A percentile compares a stretch with the other conserved stretches of the same genome.
Evolutionary conservation across 2,329 filamentous ascomycete species (phyloP).

Genomic region (Xylaria sp.): DNA sequence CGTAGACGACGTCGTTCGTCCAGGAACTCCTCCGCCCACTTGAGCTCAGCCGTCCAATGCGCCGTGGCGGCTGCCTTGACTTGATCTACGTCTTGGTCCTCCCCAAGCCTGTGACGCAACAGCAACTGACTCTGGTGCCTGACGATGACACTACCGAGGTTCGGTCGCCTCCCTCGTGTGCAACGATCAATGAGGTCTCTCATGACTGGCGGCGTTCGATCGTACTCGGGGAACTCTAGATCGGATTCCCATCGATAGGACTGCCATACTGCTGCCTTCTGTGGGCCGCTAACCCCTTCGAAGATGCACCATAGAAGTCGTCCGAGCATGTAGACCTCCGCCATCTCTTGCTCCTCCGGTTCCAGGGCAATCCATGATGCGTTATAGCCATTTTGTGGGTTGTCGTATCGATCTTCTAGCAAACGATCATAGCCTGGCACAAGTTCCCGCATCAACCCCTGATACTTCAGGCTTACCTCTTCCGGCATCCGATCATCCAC

Average conservation of each 20-base stretch:
- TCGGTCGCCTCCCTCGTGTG: slow-evolving; percentile 43
- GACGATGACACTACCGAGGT: slow-evolving; percentile 41
- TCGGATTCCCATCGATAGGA: slow-evolving; percentile 53
- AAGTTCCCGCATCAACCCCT: slow-evolving; percentile 37
- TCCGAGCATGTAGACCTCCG: slow-evolving; percentile 59
- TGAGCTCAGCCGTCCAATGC: slow-evolving; percentile 48
- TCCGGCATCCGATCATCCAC: slow-evolving; percentile 42
- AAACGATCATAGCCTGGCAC: slow-evolving; percentile 43
- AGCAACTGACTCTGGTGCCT: slow-evolving; percentile 44
- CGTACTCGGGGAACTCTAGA: slow-evolving; percentile 51
- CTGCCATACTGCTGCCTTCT: slow-evolving; percentile 53
- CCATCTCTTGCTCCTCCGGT: slow-evolving; percentile 48
- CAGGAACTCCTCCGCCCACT: slow-evolving; percentile 44
- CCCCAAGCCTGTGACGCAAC: slow-evolving; percentile 34
- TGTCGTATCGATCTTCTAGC: slow-evolving; percentile 41
- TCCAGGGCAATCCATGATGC: slow-evolving; percentile 52
- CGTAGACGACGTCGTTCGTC: slow-evolving; percentile 36
- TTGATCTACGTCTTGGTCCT: slow-evolving; percentile 33
- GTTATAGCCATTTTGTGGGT: slow-evolving; percentile 49
- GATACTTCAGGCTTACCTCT: slow-evolving; percentile 38
- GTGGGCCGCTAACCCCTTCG: slow-evolving; percentile 54
- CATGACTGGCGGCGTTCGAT: slow-evolving; percentile 41
- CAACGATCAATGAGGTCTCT: slow-evolving; percentile 47
- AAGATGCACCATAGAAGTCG: slow-evolving; percentile 59
- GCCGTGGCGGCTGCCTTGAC: slow-evolving; percentile 33